Percentiles rank a stretch among this genome's conserved stretches.
These are phyloP conservation scores for Lolium multiflorum DNA, from an alignment of 176 grass and related monocot species.

Conservation along the genomic window DNA sequence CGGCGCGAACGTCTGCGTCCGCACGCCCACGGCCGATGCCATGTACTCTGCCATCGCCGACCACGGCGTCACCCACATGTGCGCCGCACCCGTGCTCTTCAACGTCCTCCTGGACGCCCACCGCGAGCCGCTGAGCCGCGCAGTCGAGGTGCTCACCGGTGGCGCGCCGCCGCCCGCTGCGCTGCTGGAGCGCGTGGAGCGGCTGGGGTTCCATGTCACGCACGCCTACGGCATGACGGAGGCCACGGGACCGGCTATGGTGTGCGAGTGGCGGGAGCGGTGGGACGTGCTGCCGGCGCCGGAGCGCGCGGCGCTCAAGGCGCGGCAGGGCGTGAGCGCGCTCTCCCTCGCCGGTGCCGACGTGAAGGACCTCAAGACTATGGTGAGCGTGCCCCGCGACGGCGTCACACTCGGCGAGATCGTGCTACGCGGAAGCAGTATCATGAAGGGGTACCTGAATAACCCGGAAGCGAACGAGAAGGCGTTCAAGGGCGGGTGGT, in stretches of 20 bases:
- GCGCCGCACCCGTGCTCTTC: constrained; percentile 63
- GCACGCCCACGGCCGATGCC: constrained; percentile 31
- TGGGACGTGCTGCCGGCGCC: constrained; percentile 31
- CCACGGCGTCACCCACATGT: constrained; percentile 70
- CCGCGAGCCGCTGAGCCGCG: background rate
- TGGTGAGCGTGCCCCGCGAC: constrained; percentile 61
- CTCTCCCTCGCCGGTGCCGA: constrained; percentile 47
- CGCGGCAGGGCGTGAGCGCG: too few relatives aligned
- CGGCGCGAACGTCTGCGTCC: constrained; percentile 63
- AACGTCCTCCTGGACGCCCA: constrained; percentile 54
- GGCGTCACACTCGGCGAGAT: constrained; percentile 65
- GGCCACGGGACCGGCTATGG: constrained; percentile 63
- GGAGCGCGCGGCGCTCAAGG: too few relatives aligned
- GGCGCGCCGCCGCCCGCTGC: constrained; percentile 61
- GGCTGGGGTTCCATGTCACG: constrained; percentile 52
- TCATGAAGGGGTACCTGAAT: constrained; percentile 78
- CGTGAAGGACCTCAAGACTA: constrained; percentile 52
- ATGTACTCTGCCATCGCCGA: constrained; percentile 54
- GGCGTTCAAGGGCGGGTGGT: constrained; percentile 59
- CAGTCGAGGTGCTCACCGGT: constrained; percentile 55
- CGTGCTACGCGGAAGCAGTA: constrained; percentile 61
- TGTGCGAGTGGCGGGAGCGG: constrained; percentile 65
- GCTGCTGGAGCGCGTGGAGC: constrained; percentile 52
- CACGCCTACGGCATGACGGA: constrained; percentile 78
- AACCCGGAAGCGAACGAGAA: constrained; percentile 48